Evolutionary conservation across 225 moss, liverwort and hornwort species (phyloP).

Genomic region (Sphagnum tenellum): DNA sequence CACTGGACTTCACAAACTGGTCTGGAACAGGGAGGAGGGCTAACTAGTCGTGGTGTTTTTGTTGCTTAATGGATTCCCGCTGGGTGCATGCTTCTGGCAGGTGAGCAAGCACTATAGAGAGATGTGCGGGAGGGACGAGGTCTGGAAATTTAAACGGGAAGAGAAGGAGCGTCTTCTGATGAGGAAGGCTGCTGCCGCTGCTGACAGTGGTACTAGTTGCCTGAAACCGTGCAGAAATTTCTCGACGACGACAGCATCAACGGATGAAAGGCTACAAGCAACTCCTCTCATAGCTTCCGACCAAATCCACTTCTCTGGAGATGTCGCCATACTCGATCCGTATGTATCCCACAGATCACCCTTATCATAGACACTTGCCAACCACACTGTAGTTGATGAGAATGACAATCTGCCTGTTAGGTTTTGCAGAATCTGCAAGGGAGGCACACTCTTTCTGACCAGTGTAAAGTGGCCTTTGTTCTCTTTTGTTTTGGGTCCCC

Average conservation of each 20-base stretch:
- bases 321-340: constrained; percentile 46
- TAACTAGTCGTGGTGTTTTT: too few relatives aligned
- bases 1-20: too few relatives aligned
- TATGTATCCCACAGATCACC: constrained; percentile 7
- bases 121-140: constrained; percentile 26
- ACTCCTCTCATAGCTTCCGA: constrained; percentile 12
- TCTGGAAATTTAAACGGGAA: constrained; percentile 30
- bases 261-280: constrained; percentile 18
- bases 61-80: too few relatives aligned
- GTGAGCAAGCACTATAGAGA: constrained; percentile 35
- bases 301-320: constrained; percentile 35
- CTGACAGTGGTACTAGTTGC: too few relatives aligned
- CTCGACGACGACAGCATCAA: constrained; percentile 12
- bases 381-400: constrained; percentile 28
- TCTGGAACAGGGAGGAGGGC: too few relatives aligned
- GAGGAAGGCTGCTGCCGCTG: too few relatives aligned
- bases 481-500: too few relatives aligned
- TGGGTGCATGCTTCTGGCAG: constrained; percentile 6
- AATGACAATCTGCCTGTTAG: constrained; percentile 38
- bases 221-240: too few relatives aligned
- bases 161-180: constrained; percentile 11
- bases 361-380: constrained; percentile 17
- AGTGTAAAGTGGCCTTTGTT: too few relatives aligned
- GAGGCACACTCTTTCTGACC: constrained; percentile 14
- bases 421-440: constrained; percentile 33